These are phyloP conservation scores for Ormosia emarginata DNA, from an alignment of 306 rosid genomes.

Conservation along the genomic window DNA sequence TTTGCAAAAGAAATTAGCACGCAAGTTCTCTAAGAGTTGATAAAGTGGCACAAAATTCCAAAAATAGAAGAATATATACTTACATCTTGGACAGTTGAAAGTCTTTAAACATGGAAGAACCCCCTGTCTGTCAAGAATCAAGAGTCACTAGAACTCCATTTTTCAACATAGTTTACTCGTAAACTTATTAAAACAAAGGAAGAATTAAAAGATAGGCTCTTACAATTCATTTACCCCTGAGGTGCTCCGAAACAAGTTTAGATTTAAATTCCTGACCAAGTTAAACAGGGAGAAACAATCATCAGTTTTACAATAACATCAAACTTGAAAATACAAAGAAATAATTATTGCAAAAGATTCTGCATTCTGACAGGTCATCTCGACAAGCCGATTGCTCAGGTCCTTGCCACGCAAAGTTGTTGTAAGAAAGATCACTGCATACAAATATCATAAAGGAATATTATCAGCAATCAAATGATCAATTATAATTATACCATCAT, in stretches of 20 bases:
- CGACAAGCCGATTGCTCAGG: conserved; percentile 56
- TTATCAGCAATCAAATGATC: not conserved
- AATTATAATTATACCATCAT: not conserved
- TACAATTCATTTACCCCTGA: conserved; percentile 43
- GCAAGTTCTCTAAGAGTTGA: not conserved
- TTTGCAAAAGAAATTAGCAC: not conserved
- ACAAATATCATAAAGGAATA: conserved; percentile 18
- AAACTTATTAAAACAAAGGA: not conserved
- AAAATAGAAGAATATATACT: conserved; percentile 24
- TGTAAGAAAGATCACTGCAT: conserved; percentile 90
- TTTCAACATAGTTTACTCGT: not conserved
- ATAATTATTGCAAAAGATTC: conserved; percentile 19
- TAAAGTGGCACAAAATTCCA: not conserved
- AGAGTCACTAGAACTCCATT: conserved; percentile 1
- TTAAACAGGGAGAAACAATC: conserved; percentile 12
- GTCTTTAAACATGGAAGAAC: conserved; percentile 56
- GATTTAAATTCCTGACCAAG: conserved; percentile 62
- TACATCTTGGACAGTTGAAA: conserved; percentile 69
- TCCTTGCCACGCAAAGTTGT: conserved; percentile 73
- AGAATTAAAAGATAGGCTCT: conserved; percentile 28
- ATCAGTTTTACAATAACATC: conserved; percentile 17
- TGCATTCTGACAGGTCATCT: conserved; percentile 45
- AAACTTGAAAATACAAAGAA: not conserved
- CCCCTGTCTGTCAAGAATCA: conserved; percentile 39
- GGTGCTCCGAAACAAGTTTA: conserved; percentile 73